phyloP scores from a whole-genome alignment of 305 asterid species.

The Fraxinus angustifolia region DNA sequence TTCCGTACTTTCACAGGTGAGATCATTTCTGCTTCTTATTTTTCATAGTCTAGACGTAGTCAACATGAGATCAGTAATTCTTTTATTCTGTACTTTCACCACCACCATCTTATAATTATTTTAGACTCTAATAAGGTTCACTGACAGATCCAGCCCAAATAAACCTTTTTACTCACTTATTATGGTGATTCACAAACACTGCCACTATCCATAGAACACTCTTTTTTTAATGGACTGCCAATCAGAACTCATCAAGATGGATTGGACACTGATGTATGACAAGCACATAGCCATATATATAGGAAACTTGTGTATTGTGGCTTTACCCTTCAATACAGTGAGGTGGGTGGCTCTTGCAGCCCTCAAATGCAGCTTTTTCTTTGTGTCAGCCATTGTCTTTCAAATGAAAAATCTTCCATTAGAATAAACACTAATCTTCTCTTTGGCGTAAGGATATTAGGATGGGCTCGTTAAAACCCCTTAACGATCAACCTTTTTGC shows the following conservation, averaged over 20 bases:
- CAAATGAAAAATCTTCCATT: not conserved
- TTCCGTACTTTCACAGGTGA: constrained; percentile 53
- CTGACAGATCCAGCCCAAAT: not conserved
- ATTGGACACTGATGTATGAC: not conserved
- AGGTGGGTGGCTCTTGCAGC: not conserved
- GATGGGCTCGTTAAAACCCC: not conserved
- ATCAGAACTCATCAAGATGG: not conserved
- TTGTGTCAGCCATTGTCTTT: not conserved
- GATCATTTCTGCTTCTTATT: constrained; percentile 19
- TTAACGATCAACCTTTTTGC: not conserved
- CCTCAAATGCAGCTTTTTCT: not conserved
- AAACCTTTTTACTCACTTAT: not conserved
- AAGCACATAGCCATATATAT: not conserved
- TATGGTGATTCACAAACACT: not conserved
- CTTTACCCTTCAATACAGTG: not conserved
- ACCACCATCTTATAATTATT: not conserved
- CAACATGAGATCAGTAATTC: not conserved
- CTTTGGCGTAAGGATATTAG: not conserved
- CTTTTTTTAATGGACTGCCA: not conserved
- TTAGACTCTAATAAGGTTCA: not conserved
- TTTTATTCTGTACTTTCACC: not conserved
- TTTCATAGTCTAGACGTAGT: not conserved
- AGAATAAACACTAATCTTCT: not conserved
- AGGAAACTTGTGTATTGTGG: not conserved
- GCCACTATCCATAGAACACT: not conserved